A percentile compares a stretch with the other conserved stretches of the same genome.
Conservation (phyloP, 441 rosid genomes). For the Hypseocharis bilobata region DNA sequence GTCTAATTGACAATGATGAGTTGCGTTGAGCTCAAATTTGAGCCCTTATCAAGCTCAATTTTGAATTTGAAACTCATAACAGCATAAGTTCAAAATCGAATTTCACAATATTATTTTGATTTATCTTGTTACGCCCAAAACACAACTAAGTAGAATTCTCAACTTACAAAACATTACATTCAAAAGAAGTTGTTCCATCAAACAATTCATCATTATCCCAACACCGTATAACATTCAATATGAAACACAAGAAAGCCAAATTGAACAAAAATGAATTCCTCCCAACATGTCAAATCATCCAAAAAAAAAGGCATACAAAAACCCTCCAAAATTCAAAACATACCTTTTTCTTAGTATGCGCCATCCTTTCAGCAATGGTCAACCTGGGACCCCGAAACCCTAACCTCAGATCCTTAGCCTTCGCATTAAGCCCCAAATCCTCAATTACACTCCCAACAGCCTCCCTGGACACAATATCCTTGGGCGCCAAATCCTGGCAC, state of each 20-base stretch:
- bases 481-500: conserved; percentile 48
- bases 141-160: background rate
- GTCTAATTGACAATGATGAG: background rate
- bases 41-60: background rate
- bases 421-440: conserved; percentile 65
- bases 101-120: background rate
- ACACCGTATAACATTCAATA: background rate
- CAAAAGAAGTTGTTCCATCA: background rate
- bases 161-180: background rate
- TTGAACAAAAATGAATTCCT: background rate
- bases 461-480: conserved; percentile 47
- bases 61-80: background rate
- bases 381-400: conserved; percentile 45
- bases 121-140: background rate
- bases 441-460: conserved; percentile 57
- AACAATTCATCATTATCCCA: background rate
- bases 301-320: conserved; percentile 2
- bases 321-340: background rate
- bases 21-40: no score
- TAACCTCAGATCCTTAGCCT: conserved; percentile 51
- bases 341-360: conserved; percentile 62
- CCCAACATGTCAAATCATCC: no score
- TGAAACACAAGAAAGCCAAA: background rate
- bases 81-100: no score
- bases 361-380: conserved; percentile 61